Evolutionary conservation across 768 basidiomycete species (phyloP).

Genomic region (Naganishia randhawae): DNA sequence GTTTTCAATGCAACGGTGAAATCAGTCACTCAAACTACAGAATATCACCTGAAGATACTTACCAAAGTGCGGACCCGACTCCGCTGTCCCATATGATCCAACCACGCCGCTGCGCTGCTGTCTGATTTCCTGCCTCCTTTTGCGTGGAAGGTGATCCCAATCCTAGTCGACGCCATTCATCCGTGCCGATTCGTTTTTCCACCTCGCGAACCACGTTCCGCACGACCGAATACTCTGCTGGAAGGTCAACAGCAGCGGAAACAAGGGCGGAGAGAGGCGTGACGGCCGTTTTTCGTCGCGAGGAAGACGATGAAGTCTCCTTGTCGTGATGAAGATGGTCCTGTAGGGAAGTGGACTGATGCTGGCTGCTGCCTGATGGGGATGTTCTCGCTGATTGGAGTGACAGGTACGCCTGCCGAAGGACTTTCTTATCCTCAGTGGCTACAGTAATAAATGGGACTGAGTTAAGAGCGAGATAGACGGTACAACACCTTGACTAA

Average conservation of each 20-base stretch:
- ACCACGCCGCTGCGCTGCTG: not conserved
- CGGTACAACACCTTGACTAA: constrained; percentile 8
- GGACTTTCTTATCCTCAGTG: constrained; percentile 28
- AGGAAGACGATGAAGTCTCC: not conserved
- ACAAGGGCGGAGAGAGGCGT: constrained; percentile 37
- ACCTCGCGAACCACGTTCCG: constrained; percentile 44
- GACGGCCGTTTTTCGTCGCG: constrained; percentile 28
- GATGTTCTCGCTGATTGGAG: not conserved
- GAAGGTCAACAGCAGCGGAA: constrained; percentile 40
- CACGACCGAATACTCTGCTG: constrained; percentile 47
- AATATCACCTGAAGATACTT: constrained; percentile 2
- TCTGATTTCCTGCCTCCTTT: constrained; percentile 1
- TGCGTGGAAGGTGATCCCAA: not conserved
- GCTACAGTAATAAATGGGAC: constrained; percentile 16
- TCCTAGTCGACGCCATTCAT: constrained; percentile 32
- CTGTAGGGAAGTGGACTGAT: constrained; percentile 21
- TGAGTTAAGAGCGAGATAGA: not conserved
- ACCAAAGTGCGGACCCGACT: constrained; percentile 47
- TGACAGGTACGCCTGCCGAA: constrained; percentile 37
- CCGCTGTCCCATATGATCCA: constrained; percentile 40
- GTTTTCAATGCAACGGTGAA: not conserved
- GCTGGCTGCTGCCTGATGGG: not conserved
- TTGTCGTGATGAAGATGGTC: constrained; percentile 16
- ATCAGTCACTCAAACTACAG: not conserved
- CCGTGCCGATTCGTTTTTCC: constrained; percentile 35